phyloP scores from a whole-genome alignment of 192 early-diverging fungal genomes.

The Thamnidium elegans region DNA sequence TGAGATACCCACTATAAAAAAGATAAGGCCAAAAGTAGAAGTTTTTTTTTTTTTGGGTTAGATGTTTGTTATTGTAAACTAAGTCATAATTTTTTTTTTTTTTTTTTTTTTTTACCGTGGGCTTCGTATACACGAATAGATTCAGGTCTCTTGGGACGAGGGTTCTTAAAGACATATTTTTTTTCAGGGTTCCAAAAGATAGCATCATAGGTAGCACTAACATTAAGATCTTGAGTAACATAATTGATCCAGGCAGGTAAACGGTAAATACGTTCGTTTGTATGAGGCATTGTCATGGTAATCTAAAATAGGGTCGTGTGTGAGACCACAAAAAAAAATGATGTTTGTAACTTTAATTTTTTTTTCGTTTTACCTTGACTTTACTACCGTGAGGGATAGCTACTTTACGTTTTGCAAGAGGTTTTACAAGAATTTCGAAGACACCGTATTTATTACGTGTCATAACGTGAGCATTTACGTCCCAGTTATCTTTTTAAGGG shows the following conservation, averaged over 20 bases:
- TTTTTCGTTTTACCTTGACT: slow-evolving; percentile 67
- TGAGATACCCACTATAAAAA: slow-evolving; percentile 81
- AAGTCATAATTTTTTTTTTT: not conserved
- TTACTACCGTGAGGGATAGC: slow-evolving; percentile 85
- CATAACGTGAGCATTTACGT: slow-evolving; percentile 72
- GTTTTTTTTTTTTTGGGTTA: not conserved
- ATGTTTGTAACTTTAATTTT: too few relatives aligned
- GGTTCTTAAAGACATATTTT: slow-evolving; percentile 77
- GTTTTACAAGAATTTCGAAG: slow-evolving; percentile 71
- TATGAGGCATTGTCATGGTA: slow-evolving; percentile 62
- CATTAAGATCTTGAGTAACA: slow-evolving; percentile 80
- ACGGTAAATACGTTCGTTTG: slow-evolving; percentile 78
- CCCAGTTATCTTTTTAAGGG: slow-evolving; percentile 77
- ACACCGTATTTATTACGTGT: slow-evolving; percentile 78
- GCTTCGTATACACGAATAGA: slow-evolving; percentile 89
- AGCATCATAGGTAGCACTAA: slow-evolving; percentile 83
- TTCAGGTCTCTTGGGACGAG: slow-evolving; percentile 60
- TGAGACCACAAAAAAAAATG: too few relatives aligned
- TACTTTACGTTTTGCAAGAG: slow-evolving; percentile 54
- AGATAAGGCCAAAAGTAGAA: not conserved
- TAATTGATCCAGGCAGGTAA: slow-evolving; percentile 87
- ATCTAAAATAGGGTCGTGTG: slow-evolving; percentile 44
- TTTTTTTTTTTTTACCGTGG: slow-evolving; percentile 57
- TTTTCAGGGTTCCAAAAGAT: slow-evolving; percentile 92
- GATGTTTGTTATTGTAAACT: not conserved